Evolutionary conservation across 305 asterid species (phyloP).

Genomic region (Andrographis paniculata): DNA sequence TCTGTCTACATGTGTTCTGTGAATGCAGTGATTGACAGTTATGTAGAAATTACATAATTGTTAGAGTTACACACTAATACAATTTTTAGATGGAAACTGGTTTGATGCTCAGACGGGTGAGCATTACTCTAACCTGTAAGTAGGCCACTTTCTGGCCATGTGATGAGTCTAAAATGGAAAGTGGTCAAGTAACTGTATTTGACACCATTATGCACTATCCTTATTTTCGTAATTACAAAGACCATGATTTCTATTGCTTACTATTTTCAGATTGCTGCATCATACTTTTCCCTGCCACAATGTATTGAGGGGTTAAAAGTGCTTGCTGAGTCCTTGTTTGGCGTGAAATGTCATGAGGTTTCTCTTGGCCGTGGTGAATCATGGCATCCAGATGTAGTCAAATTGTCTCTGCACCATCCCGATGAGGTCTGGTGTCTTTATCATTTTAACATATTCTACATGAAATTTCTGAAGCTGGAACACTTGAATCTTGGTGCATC

Average conservation of each 20-base stretch:
- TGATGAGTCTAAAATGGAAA: slow-evolving; percentile 6
- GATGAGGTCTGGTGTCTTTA: slow-evolving; percentile 56
- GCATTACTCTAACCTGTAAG: slow-evolving; percentile 3
- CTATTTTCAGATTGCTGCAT: slow-evolving; percentile 57
- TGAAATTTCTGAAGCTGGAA: slow-evolving; percentile 3
- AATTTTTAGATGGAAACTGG: slow-evolving; percentile 9
- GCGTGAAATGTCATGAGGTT: slow-evolving; percentile 47
- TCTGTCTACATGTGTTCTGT: slow-evolving; percentile 6
- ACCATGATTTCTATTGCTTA: not conserved
- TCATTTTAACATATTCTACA: not conserved
- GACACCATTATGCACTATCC: too few species aligned
- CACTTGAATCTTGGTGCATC: slow-evolving; percentile 13
- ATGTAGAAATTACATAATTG: slow-evolving; percentile 4
- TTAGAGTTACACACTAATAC: slow-evolving; percentile 9
- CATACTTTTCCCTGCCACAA: slow-evolving; percentile 67
- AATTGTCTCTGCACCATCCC: slow-evolving; percentile 74
- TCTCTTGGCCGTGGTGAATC: slow-evolving; percentile 93
- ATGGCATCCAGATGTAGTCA: slow-evolving; percentile 97
- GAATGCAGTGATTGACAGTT: slow-evolving; percentile 11
- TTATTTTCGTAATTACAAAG: too few species aligned
- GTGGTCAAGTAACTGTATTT: not conserved
- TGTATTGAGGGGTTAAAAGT: slow-evolving; percentile 89
- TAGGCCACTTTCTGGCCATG: slow-evolving; percentile 3
- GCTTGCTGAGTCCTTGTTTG: slow-evolving; percentile 82
- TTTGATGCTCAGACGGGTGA: not conserved